phyloP scores from a whole-genome alignment of 23 red algal genomes.

The Cyanidioschyzon merolae region DNA sequence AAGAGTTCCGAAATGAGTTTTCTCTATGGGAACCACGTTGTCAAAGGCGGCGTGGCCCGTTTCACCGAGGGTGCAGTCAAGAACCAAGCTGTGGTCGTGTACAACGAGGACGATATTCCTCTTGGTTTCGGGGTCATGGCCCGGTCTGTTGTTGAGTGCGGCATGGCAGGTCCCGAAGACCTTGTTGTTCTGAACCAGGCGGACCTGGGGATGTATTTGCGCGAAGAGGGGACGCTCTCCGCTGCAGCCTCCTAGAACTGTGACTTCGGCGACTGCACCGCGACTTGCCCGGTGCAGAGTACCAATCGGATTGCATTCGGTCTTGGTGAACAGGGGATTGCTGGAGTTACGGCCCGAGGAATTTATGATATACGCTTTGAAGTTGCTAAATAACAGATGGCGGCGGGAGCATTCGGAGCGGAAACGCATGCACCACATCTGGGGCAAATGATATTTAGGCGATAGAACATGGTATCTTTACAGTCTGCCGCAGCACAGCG shows the following conservation, averaged over 20 bases:
- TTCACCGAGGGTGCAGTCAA: slow-evolving; percentile 69
- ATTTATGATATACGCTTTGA: too few relatives aligned
- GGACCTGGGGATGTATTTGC: slow-evolving; percentile 78
- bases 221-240: slow-evolving; percentile 56
- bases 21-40: slow-evolving; percentile 91
- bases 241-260: slow-evolving; percentile 66
- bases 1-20: slow-evolving; percentile 84
- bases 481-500: too few relatives aligned
- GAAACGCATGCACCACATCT: too few relatives aligned
- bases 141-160: slow-evolving; percentile 48
- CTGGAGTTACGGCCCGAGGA: too few relatives aligned
- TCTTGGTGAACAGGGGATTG: too few relatives aligned
- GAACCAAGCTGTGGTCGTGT: slow-evolving; percentile 63
- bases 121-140: slow-evolving; percentile 86
- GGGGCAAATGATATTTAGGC: too few relatives aligned
- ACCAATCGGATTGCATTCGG: too few relatives aligned
- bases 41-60: slow-evolving; percentile 64
- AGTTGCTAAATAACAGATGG: too few relatives aligned
- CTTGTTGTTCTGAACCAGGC: slow-evolving; percentile 93
- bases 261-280: too few relatives aligned
- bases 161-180: slow-evolving; percentile 64
- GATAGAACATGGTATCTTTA: too few relatives aligned
- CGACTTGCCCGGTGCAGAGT: too few relatives aligned
- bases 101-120: slow-evolving; percentile 68
- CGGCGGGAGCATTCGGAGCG: too few relatives aligned